Evolutionary conservation across 306 rosid genomes (phyloP).

Genomic region (Quillaja saponaria): DNA sequence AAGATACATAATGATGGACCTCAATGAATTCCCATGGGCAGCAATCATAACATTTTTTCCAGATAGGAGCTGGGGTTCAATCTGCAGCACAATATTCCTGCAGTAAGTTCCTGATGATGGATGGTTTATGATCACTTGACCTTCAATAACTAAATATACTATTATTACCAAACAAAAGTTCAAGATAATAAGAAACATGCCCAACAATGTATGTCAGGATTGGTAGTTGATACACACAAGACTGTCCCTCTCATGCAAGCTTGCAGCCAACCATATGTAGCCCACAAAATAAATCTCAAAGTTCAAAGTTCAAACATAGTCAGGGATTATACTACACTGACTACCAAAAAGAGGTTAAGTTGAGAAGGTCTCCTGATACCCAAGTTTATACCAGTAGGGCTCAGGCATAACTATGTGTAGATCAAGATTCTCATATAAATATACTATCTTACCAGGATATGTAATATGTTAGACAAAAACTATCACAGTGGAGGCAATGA

Average conservation of each 20-base stretch:
- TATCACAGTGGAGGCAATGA: neutral
- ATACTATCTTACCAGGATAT: neutral
- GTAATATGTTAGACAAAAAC: neutral
- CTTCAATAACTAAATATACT: neutral
- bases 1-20: constrained; percentile 97
- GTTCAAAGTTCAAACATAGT: constrained; percentile 8
- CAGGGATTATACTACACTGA: neutral
- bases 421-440: too few relatives aligned
- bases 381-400: neutral
- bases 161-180: constrained; percentile 1
- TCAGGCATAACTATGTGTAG: too few relatives aligned
- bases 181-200: neutral
- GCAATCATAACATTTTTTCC: constrained; percentile 98
- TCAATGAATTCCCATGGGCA: constrained; percentile 96
- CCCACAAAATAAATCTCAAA: constrained; percentile 1
- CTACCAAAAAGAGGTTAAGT: neutral
- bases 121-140: constrained; percentile 13
- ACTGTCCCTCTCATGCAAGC: constrained; percentile 2
- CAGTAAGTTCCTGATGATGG: constrained; percentile 32
- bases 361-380: constrained; percentile 10
- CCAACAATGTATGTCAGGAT: constrained; percentile 17
- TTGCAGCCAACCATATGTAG: neutral
- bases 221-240: constrained; percentile 5
- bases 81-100: constrained; percentile 50
- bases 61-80: constrained; percentile 82